A percentile compares a stretch with the other conserved stretches of the same genome.
These are phyloP conservation scores for Blastobotrys muscicola DNA, from an alignment of 805 yeast species.

Conservation along the genomic window DNA sequence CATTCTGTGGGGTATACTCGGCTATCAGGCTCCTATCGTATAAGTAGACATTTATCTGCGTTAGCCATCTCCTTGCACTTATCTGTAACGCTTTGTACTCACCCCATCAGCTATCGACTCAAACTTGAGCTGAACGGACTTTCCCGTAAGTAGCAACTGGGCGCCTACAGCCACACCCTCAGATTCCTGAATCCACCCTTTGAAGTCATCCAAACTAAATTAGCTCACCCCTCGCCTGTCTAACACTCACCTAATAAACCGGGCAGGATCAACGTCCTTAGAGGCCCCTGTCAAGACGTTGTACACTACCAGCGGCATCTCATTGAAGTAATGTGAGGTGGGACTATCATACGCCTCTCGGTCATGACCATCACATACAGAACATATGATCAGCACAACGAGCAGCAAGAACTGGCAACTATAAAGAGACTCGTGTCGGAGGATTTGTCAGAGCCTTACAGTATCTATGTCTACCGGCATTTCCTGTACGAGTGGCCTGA, in stretches of 20 bases:
- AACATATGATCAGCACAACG: conserved; percentile 15
- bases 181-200: conserved; percentile 9
- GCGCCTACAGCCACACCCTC: conserved; percentile 14
- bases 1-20: background rate
- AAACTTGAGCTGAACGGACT: conserved; percentile 21
- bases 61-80: background rate
- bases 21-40: conserved; percentile 18
- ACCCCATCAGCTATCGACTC: conserved; percentile 17
- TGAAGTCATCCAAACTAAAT: conserved; percentile 16
- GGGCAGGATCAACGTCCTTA: conserved; percentile 14
- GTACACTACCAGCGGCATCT: conserved; percentile 15
- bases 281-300: conserved; percentile 22
- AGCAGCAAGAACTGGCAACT: conserved; percentile 24
- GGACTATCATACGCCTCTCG: background rate
- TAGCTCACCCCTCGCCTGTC: background rate
- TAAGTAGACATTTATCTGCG: conserved; percentile 14
- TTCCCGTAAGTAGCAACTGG: conserved; percentile 22
- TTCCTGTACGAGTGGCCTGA: conserved; percentile 89
- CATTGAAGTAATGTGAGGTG: background rate
- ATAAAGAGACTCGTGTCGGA: conserved; percentile 45
- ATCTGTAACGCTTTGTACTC: background rate
- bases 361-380: conserved; percentile 13
- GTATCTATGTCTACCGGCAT: conserved; percentile 84
- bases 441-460: conserved; percentile 89
- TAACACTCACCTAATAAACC: conserved; percentile 13